Conservation (phyloP, 345 rosid genomes). For the Eucalyptus albens region DNA sequence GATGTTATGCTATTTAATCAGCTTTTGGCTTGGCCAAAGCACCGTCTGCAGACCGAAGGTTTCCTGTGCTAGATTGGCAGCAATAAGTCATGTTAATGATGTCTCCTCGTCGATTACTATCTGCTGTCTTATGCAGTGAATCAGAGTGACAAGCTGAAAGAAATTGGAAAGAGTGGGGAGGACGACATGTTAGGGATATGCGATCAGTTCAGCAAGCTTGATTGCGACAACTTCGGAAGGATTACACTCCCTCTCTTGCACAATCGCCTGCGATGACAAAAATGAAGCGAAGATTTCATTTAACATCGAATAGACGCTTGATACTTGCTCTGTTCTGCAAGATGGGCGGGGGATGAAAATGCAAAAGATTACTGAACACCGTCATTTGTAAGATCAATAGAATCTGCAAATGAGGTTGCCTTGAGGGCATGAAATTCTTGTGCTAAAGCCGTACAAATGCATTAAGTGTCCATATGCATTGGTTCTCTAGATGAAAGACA, state of each 20-base stretch:
- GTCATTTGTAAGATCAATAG: not conserved
- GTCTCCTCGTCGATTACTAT: not conserved
- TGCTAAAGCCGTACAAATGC: not conserved
- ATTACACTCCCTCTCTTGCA: constrained; percentile 36
- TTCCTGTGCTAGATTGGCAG: not conserved
- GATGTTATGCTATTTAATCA: not conserved
- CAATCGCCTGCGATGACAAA: not conserved
- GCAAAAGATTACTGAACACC: not conserved
- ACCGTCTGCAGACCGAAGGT: not conserved
- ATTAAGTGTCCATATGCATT: not conserved
- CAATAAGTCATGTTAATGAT: too few species aligned
- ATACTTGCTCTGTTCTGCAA: not conserved
- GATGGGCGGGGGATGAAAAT: not conserved
- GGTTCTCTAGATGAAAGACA: not conserved
- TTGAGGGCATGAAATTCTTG: not conserved
- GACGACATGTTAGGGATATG: constrained; percentile 42
- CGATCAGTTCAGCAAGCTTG: constrained; percentile 49
- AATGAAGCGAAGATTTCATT: not conserved
- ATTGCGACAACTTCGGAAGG: constrained; percentile 35
- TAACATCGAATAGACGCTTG: not conserved
- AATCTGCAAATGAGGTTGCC: not conserved
- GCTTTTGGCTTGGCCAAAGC: not conserved
- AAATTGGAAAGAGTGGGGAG: constrained; percentile 48
- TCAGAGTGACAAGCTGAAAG: constrained; percentile 71
- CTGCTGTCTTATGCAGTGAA: constrained; percentile 18